Evolutionary conservation across 257 asterid genomes (phyloP), one percentile per base, ranked within the genome.

Genomic region (Linderniella brevidens): DNA sequence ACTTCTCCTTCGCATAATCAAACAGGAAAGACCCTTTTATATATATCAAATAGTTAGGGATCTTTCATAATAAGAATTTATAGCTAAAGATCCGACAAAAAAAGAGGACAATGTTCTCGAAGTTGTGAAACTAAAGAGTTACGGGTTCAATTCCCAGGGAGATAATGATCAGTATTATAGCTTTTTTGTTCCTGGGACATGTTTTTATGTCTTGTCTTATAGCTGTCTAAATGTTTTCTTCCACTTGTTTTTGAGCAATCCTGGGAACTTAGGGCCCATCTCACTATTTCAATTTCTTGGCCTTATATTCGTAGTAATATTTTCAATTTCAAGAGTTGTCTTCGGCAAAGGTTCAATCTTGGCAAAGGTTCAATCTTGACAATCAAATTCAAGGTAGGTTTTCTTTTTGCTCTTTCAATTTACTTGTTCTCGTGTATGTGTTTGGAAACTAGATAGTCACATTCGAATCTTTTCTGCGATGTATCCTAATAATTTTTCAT

Each of bases 81-180:
- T 25, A 25, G 32, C 32, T 25, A 25, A 6, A 63, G 68, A 61
- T 61, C 54, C 53, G 62, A 52, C 50, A 55, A 59, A 50, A 18
- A 35, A 44, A 36, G 45, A 55, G 52, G 50, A 59, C 55, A 36
- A 4, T 17, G 5, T 25, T 25, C 32, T 25, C 32, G 32, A 25
- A 25, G 19, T 25, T 12, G 19, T 44, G 13, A 43, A 48, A 41
- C 36, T 37, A 45, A 48, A 14, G 13, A 17, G 50, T 36, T 46
- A 17, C 45, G 46, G 61, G 52, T 62, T 66, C 76, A 62, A 69
- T 44, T 72, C 64, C 81, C 84, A 58, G 75, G 72, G 73, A 59
- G 29, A 38, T 18, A 9, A 41, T 56, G 25, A 36, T 35, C 41
- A 58, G 48, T 46, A 41, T 42, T 54, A 39, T 14, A 19, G 14